phyloP scores from a whole-genome alignment of 2,329 filamentous ascomycete genomes.

The Domatiomyces globalis region DNA sequence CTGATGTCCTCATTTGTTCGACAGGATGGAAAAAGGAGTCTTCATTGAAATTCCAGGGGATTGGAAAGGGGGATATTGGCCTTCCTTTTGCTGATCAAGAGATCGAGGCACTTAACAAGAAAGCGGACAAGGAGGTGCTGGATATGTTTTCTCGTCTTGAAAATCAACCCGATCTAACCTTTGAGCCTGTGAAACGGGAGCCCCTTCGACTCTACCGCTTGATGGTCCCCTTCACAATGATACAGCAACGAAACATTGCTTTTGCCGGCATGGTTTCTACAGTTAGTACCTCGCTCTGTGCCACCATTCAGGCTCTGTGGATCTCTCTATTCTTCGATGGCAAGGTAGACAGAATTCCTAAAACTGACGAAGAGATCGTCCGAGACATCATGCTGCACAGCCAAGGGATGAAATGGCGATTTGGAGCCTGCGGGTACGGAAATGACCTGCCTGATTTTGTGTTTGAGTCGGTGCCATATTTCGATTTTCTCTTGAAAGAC shows the following conservation, averaged over 20 bases:
- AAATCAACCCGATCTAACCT: slow-evolving; percentile 26
- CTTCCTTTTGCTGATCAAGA: slow-evolving; percentile 28
- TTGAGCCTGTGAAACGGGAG: background rate
- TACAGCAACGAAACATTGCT: slow-evolving; percentile 31
- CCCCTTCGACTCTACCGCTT: slow-evolving; percentile 34
- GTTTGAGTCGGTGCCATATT: slow-evolving; percentile 60
- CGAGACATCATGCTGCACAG: slow-evolving; percentile 48
- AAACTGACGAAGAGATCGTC: slow-evolving; percentile 28
- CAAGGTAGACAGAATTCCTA: slow-evolving; percentile 25
- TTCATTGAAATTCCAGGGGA: slow-evolving; percentile 35
- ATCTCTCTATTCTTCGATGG: slow-evolving; percentile 49
- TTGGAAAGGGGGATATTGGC: slow-evolving; percentile 32
- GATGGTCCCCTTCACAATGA: slow-evolving; percentile 29
- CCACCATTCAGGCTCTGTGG: slow-evolving; percentile 44
- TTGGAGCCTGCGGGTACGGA: slow-evolving; percentile 42
- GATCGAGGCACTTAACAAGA: slow-evolving; percentile 25
- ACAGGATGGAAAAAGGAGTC: slow-evolving; percentile 43
- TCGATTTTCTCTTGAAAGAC: slow-evolving; percentile 56
- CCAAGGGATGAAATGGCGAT: slow-evolving; percentile 56
- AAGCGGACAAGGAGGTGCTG: slow-evolving; percentile 39
- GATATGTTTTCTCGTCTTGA: slow-evolving; percentile 36
- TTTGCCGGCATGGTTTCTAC: slow-evolving; percentile 35
- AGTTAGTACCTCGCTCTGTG: slow-evolving; percentile 31
- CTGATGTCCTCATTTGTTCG: slow-evolving; percentile 39
- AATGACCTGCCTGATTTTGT: slow-evolving; percentile 52